These are phyloP conservation scores for Cyclotella distinguenda DNA, from an alignment of 108 stramenopile genomes.

Conservation along the genomic window DNA sequence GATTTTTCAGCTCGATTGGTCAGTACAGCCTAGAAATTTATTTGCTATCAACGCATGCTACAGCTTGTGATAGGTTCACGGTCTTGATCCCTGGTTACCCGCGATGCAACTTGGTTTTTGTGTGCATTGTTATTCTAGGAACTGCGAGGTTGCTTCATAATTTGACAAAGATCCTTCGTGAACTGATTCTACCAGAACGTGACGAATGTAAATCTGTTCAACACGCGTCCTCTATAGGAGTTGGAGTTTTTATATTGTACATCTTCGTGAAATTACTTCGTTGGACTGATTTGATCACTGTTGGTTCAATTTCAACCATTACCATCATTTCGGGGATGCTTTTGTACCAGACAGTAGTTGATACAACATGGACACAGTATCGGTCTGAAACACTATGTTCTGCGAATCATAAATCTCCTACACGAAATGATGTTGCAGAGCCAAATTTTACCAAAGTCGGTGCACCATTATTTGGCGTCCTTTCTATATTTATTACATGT, in stretches of 20 bases:
- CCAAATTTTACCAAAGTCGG: conserved; percentile 25
- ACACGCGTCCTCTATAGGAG: neutral
- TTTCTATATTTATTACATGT: conserved; percentile 25
- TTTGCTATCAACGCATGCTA: conserved; percentile 82
- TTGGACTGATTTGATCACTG: conserved; percentile 12
- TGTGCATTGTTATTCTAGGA: conserved; percentile 18
- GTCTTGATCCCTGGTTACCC: conserved; percentile 47
- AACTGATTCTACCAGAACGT: conserved; percentile 37
- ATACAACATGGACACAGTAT: conserved; percentile 40
- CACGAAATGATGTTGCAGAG: conserved; percentile 10
- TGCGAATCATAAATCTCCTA: neutral
- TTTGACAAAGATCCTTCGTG: conserved; percentile 28
- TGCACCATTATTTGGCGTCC: conserved; percentile 41
- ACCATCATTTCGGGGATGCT: conserved; percentile 32
- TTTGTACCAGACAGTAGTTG: conserved; percentile 36
- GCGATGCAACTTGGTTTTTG: conserved; percentile 39
- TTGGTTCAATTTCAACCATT: conserved; percentile 21
- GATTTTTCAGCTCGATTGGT: conserved; percentile 67
- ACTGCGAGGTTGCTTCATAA: conserved; percentile 21
- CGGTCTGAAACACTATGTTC: conserved; percentile 3
- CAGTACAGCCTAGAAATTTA: conserved; percentile 86
- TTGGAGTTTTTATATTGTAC: conserved; percentile 11
- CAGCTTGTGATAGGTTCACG: conserved; percentile 30
- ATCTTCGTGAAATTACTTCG: conserved; percentile 10
- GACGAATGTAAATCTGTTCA: conserved; percentile 21